A percentile compares a stretch with the other conserved stretches of the same genome.
Evolutionary conservation across 176 grass and related monocot genomes (phyloP).

Genomic region (Themeda triandra): DNA sequence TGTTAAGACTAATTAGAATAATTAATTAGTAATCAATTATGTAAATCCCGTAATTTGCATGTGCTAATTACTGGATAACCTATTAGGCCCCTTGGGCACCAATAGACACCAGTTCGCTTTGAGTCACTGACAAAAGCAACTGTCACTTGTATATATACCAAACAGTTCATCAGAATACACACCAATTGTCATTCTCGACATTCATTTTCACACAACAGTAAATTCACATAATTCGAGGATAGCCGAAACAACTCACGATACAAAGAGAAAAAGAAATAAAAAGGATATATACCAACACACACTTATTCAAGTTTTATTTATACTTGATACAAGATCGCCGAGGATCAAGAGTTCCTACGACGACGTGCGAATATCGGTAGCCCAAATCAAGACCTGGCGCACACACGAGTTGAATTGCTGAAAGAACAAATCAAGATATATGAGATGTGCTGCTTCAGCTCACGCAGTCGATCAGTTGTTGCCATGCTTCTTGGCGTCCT

Average conservation of each 20-base stretch:
- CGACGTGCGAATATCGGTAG: neutral
- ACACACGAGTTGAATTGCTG: neutral
- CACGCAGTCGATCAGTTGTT: neutral
- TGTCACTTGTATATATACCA: no score
- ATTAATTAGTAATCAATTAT: no score
- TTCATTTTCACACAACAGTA: no score
- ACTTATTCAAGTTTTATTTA: neutral
- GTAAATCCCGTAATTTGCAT: no score
- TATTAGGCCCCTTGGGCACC: no score
- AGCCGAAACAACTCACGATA: neutral
- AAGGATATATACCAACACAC: neutral
- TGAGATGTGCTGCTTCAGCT: neutral
- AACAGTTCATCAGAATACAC: no score
- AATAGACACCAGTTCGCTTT: no score
- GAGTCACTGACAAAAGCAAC: no score
- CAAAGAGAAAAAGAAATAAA: neutral
- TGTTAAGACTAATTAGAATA: no score
- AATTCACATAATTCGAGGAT: neutral
- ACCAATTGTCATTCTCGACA: no score
- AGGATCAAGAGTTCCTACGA: neutral
- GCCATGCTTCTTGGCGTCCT: slow-evolving; percentile 65
- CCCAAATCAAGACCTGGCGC: neutral
- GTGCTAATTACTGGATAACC: no score
- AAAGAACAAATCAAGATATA: neutral
- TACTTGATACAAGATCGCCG: neutral